Conservation (phyloP, 2,329 filamentous ascomycete species). For the Colletotrichum endophyticum region DNA sequence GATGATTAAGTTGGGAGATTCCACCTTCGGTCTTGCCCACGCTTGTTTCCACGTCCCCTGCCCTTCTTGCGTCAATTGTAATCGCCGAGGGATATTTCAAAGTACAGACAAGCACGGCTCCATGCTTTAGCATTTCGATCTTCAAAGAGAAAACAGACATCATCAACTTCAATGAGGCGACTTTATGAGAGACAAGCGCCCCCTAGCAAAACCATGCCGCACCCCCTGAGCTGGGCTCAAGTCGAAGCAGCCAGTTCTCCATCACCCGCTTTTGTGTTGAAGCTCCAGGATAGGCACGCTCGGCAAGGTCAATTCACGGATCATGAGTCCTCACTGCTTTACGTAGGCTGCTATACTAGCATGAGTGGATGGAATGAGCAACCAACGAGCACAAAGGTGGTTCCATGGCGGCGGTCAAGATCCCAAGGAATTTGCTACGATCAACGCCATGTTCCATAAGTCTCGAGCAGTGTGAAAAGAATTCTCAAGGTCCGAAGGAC, state of each 20-base stretch:
- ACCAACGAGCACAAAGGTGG: too few species aligned
- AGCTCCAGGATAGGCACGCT: too few species aligned
- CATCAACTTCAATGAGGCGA: neutral
- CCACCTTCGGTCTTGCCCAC: neutral
- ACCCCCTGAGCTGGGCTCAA: neutral
- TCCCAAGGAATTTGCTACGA: too few species aligned
- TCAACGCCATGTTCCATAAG: too few species aligned
- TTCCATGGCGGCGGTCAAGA: too few species aligned
- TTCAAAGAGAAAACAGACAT: neutral
- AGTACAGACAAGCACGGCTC: neutral
- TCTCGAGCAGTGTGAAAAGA: too few species aligned
- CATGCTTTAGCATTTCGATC: neutral
- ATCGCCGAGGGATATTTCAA: neutral
- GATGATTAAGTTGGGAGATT: neutral
- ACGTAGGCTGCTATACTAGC: too few species aligned
- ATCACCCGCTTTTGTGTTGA: neutral
- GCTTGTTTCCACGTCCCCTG: neutral
- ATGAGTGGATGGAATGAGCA: too few species aligned
- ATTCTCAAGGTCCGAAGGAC: too few species aligned
- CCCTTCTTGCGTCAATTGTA: neutral
- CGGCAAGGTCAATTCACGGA: too few species aligned
- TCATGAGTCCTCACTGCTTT: too few species aligned
- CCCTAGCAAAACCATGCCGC: neutral
- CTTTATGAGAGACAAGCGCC: neutral
- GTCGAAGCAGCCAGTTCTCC: neutral